A percentile compares a stretch with the other conserved stretches of the same genome.
These are phyloP conservation scores for Irpex sp. DNA, from an alignment of 1,284 basidiomycete genomes.

Conservation along the genomic window DNA sequence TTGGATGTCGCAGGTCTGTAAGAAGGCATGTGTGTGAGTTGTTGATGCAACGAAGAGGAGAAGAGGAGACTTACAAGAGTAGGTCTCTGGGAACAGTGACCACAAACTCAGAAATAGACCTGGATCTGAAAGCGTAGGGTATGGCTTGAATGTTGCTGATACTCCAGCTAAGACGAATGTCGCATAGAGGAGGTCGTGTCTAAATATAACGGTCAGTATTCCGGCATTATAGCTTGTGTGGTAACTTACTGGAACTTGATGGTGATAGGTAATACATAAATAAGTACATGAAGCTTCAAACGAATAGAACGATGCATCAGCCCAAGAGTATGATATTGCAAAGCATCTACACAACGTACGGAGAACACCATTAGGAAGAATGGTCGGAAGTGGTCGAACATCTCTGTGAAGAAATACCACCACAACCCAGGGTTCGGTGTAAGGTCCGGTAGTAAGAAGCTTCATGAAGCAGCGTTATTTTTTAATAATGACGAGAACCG, in stretches of 20 bases:
- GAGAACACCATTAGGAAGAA: slow-evolving; percentile 98
- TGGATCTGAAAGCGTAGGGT: slow-evolving; percentile 86
- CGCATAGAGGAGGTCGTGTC: slow-evolving; percentile 83
- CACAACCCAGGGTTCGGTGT: slow-evolving; percentile 92
- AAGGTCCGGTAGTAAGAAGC: slow-evolving; percentile 64
- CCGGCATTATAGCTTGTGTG: not conserved
- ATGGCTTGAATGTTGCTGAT: slow-evolving; percentile 85
- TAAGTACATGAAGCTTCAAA: slow-evolving; percentile 71
- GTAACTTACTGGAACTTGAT: slow-evolving; percentile 75
- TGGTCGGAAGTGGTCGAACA: slow-evolving; percentile 96
- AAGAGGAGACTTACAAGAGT: slow-evolving; percentile 56
- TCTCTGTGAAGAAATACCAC: slow-evolving; percentile 99
- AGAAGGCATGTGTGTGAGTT: not conserved
- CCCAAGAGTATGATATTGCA: not conserved
- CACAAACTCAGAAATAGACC: slow-evolving; percentile 82
- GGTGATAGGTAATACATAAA: slow-evolving; percentile 82
- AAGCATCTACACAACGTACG: slow-evolving; percentile 31
- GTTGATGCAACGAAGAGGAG: not conserved
- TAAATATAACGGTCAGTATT: slow-evolving; percentile 23
- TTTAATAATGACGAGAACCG: not conserved
- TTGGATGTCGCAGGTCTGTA: slow-evolving; percentile 81
- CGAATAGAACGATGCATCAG: not conserved
- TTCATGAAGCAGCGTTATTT: slow-evolving; percentile 5
- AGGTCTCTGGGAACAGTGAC: slow-evolving; percentile 79
- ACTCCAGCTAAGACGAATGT: slow-evolving; percentile 75